phyloP scores from a whole-genome alignment of 139 green algal genomes.

The Ostreobium quekettii region DNA sequence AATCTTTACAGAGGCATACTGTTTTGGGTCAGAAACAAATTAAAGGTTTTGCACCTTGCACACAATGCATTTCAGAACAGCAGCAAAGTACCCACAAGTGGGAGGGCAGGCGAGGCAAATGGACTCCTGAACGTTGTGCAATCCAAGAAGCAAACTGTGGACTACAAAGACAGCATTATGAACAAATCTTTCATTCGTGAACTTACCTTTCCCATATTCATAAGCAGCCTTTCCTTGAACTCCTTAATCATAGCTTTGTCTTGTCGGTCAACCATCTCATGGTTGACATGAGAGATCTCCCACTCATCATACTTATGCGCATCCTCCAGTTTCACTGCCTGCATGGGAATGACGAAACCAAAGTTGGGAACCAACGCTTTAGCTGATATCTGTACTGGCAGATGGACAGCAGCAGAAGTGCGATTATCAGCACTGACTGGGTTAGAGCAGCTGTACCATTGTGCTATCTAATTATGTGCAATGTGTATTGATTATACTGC shows the following conservation, averaged over 20 bases:
- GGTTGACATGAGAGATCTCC: slow-evolving; percentile 11
- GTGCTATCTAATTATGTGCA: too few relatives aligned
- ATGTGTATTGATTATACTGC: not conserved
- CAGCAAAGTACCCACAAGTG: not conserved
- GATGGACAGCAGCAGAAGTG: not conserved
- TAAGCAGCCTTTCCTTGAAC: slow-evolving; percentile 13
- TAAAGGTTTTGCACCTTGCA: not conserved
- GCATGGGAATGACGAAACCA: not conserved
- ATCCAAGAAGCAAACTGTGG: too few relatives aligned
- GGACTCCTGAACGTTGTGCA: not conserved
- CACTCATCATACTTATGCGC: slow-evolving; percentile 15
- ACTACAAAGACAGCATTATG: not conserved
- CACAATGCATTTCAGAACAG: not conserved
- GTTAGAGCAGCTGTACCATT: too few relatives aligned
- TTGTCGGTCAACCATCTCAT: not conserved
- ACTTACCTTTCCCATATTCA: slow-evolving; percentile 17
- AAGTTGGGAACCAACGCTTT: not conserved
- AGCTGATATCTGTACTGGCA: not conserved
- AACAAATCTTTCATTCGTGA: not conserved
- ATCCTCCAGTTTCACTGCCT: slow-evolving; percentile 11
- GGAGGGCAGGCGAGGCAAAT: not conserved
- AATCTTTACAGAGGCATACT: not conserved
- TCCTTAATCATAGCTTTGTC: slow-evolving; percentile 9
- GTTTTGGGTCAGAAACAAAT: not conserved
- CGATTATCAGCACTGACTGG: not conserved